Evolutionary conservation across 345 rosid species (phyloP).

Genomic region (Arabis alpina): DNA sequence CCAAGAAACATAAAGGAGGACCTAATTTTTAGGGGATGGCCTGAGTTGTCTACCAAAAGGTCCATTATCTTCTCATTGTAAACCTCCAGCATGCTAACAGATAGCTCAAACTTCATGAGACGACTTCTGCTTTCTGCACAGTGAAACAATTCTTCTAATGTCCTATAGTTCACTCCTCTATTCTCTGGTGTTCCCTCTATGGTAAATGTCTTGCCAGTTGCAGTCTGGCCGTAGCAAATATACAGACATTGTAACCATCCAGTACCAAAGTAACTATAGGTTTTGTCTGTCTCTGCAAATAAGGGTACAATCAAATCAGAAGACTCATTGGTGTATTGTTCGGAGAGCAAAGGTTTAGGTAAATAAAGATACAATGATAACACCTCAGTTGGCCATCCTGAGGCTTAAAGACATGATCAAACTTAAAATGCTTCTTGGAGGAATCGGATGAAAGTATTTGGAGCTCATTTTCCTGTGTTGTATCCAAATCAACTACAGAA

Average conservation of each 20-base stretch:
- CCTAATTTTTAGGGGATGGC: conserved; percentile 80
- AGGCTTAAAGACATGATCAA: conserved; percentile 83
- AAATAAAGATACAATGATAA: conserved; percentile 11
- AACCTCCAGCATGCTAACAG: conserved; percentile 96
- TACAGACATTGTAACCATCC: conserved; percentile 95
- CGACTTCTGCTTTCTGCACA: conserved; percentile 63
- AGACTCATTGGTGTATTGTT: conserved; percentile 8
- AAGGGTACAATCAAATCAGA: conserved; percentile 22
- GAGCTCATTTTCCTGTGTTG: conserved; percentile 73
- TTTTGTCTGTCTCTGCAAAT: conserved; percentile 77
- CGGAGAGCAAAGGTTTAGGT: conserved; percentile 13
- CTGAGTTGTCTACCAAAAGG: conserved; percentile 76
- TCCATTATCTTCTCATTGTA: conserved; percentile 95
- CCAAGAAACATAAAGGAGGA: conserved; percentile 20
- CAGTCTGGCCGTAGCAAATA: conserved; percentile 99
- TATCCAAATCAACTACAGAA: conserved; percentile 72
- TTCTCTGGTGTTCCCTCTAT: conserved; percentile 91
- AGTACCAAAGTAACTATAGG: conserved; percentile 82
- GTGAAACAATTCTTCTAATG: conserved; percentile 81
- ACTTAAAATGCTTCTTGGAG: conserved; percentile 84
- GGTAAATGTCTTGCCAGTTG: conserved; percentile 95
- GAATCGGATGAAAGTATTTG: conserved; percentile 76
- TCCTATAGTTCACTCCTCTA: conserved; percentile 93
- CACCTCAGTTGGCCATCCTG: conserved; percentile 59
- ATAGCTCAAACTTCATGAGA: conserved; percentile 67